These are phyloP conservation scores for Cytospora mali DNA, from an alignment of 2,329 filamentous ascomycete genomes.

Conservation along the genomic window DNA sequence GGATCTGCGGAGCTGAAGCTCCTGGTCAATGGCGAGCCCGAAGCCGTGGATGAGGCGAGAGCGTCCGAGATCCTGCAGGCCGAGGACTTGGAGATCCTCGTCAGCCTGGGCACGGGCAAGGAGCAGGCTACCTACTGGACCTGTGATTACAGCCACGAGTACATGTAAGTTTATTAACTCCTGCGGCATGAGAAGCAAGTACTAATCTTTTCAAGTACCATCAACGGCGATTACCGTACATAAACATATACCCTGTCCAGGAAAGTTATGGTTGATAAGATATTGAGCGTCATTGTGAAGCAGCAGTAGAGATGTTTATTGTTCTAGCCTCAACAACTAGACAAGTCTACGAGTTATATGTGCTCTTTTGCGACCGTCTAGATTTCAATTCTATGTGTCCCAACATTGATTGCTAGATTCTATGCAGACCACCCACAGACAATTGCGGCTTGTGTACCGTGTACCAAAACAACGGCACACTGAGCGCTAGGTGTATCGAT, in stretches of 20 bases:
- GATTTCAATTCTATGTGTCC: too few relatives aligned
- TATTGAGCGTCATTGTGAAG: neutral
- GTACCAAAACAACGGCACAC: neutral
- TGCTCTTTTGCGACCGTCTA: neutral
- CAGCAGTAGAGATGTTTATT: too few relatives aligned
- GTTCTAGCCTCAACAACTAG: neutral
- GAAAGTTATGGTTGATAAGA: neutral
- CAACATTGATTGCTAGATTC: too few relatives aligned
- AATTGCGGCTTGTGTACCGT: neutral
- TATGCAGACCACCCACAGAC: neutral
- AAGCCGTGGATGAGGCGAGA: slow-evolving; percentile 74
- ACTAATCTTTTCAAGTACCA: slow-evolving; percentile 40
- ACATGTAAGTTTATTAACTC: slow-evolving; percentile 46
- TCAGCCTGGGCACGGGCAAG: slow-evolving; percentile 69
- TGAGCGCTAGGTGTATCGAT: neutral
- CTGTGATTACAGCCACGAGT: slow-evolving; percentile 86
- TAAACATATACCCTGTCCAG: slow-evolving; percentile 36
- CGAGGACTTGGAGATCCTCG: slow-evolving; percentile 78
- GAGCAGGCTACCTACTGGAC: slow-evolving; percentile 79
- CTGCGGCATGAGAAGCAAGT: slow-evolving; percentile 25
- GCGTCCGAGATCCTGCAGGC: slow-evolving; percentile 77
- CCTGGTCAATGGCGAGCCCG: slow-evolving; percentile 77
- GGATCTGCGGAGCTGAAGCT: slow-evolving; percentile 77
- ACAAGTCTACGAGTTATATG: neutral
- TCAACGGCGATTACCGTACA: slow-evolving; percentile 70